phyloP scores from a whole-genome alignment of 2,329 filamentous ascomycete species.

The Penicillium frequentans region DNA sequence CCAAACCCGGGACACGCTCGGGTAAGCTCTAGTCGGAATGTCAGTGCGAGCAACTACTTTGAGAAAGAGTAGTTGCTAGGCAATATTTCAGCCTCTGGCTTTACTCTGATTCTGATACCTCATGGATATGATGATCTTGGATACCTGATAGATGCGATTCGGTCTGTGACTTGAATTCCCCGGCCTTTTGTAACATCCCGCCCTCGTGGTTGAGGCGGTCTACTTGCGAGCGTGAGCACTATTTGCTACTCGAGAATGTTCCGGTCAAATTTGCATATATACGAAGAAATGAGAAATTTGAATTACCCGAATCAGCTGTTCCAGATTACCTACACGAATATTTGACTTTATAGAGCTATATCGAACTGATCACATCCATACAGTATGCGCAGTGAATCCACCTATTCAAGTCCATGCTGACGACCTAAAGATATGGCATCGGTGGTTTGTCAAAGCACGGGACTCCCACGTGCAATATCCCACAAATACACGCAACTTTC shows the following conservation, averaged over 20 bases:
- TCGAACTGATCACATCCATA: background rate
- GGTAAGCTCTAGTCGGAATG: conserved; percentile 39
- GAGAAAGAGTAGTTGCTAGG: conserved; percentile 29
- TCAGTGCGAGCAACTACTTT: conserved; percentile 39
- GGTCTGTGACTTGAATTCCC: conserved; percentile 3
- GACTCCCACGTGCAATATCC: background rate
- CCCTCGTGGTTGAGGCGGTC: conserved; percentile 1
- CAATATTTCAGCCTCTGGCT: background rate
- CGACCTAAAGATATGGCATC: background rate
- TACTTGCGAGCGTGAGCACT: conserved; percentile 6
- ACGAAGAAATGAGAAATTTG: conserved; percentile 25
- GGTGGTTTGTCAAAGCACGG: background rate
- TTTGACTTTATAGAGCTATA: background rate
- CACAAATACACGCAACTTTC: too few species aligned
- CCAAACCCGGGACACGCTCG: conserved; percentile 51
- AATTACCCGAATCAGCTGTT: background rate
- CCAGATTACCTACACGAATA: background rate
- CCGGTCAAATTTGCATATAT: conserved; percentile 27
- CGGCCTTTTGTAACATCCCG: conserved; percentile 3
- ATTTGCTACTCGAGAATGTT: conserved; percentile 6
- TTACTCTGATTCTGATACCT: background rate
- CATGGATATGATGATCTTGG: conserved; percentile 12
- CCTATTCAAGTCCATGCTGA: background rate
- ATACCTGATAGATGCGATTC: conserved; percentile 17
- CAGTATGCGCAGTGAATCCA: background rate